A percentile compares a stretch with the other conserved stretches of the same genome.
These are phyloP conservation scores for Acmispon strigosus DNA, from an alignment of 306 rosid species.

Conservation along the genomic window DNA sequence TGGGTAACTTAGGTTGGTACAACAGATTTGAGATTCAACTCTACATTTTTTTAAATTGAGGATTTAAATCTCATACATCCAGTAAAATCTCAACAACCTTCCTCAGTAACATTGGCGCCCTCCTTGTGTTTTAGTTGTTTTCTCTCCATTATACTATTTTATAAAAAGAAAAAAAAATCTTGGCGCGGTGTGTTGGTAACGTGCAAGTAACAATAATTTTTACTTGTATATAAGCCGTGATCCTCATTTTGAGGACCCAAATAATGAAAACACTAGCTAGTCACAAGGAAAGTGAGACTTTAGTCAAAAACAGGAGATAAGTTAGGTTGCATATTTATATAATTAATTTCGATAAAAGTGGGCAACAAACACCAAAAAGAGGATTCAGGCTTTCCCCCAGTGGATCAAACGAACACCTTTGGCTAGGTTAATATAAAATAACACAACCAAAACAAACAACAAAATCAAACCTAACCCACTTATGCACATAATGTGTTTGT, in stretches of 20 bases:
- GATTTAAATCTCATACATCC: too few relatives aligned
- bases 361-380: conserved; percentile 32
- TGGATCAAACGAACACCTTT: conserved; percentile 19
- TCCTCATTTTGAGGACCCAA: conserved; percentile 9
- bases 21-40: too few relatives aligned
- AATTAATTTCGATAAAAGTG: neutral
- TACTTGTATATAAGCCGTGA: neutral
- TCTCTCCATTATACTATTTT: too few relatives aligned
- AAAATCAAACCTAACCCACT: neutral
- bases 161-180: too few relatives aligned
- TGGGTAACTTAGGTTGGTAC: too few relatives aligned
- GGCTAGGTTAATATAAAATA: neutral
- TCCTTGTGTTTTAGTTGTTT: too few relatives aligned
- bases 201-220: neutral
- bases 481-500: too few relatives aligned
- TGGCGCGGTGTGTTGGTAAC: neutral
- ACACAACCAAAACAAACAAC: neutral
- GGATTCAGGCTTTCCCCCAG: conserved; percentile 26
- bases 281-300: neutral
- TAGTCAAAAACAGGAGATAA: conserved; percentile 28
- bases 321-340: neutral
- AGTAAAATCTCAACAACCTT: too few relatives aligned
- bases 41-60: too few relatives aligned
- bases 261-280: neutral
- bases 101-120: too few relatives aligned